phyloP scores from a whole-genome alignment of 192 early-diverging fungal species.

The Coemansia erecta region DNA sequence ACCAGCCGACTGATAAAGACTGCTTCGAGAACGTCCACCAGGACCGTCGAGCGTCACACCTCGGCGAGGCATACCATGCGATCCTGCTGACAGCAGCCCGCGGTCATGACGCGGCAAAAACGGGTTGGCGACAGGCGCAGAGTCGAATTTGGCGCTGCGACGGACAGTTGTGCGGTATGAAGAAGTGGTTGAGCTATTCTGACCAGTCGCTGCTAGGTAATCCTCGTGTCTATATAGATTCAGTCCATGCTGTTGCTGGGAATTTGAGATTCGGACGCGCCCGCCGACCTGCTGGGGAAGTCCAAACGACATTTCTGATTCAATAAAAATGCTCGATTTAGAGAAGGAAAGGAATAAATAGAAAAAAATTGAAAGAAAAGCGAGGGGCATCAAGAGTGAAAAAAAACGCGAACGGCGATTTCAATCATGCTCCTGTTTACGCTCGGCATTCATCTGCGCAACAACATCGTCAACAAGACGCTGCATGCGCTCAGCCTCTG shows the following conservation, averaged over 20 bases:
- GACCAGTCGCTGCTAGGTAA: conserved; percentile 27
- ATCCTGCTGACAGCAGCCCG: conserved; percentile 14
- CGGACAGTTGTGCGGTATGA: conserved; percentile 27
- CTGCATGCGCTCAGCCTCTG: conserved; percentile 50
- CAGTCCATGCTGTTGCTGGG: conserved; percentile 5
- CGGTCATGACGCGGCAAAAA: conserved; percentile 48
- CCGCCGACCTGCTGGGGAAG: conserved; percentile 41
- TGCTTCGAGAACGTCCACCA: conserved; percentile 1
- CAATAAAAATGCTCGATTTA: not conserved
- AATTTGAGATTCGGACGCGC: conserved; percentile 32
- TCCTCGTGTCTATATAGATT: conserved; percentile 9
- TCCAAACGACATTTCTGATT: conserved; percentile 15
- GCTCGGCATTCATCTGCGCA: conserved; percentile 49
- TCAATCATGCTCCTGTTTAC: conserved; percentile 13
- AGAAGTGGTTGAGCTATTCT: not conserved
- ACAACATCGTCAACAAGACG: conserved; percentile 40
- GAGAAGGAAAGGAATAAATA: not conserved
- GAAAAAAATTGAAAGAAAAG: not conserved
- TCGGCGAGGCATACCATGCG: conserved; percentile 25
- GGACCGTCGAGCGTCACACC: conserved; percentile 18
- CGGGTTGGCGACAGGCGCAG: conserved; percentile 27
- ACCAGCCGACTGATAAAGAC: conserved; percentile 4
- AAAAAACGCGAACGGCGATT: not conserved
- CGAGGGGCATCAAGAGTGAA: not conserved
- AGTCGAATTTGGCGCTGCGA: conserved; percentile 20